Evolutionary conservation across 139 green algal species (phyloP), one percentile per base, ranked within the genome.

Genomic region (Medakamo hakoo): DNA sequence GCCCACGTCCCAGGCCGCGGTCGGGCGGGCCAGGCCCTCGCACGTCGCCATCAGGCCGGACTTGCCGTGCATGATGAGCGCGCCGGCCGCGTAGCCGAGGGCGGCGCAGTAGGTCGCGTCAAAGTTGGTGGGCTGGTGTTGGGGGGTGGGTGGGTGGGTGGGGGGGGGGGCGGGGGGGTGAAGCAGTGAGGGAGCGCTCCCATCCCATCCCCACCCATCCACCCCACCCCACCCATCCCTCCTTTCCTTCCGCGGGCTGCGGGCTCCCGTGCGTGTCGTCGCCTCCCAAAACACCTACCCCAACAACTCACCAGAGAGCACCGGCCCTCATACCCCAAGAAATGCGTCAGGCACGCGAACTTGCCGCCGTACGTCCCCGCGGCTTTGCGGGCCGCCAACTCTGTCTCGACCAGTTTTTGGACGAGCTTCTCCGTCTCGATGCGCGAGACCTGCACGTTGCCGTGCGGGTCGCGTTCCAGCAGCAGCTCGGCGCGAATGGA

Each of bases 91-190:
- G 20, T 66, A 65, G 20, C 81, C 81, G 59, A 88, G 71, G 16
- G 71, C 63, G 32, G 74, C 80, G 61, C 68, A 78, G 62, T 88
- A 88, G 25, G 77, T 77, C 56, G 74, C 69, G 56, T 88, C 81
- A 63, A 88, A 88, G 65, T 86, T 86, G 68, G 75, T 78, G 68
- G 81, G 81, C 63, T n/a, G n/a, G n/a, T n/a, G n/a, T n/a, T n/a
- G n/a, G n/a, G n/a, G n/a, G n/a, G n/a, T 78, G 55, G 30, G 62
- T 62, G n/a, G n/a, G n/a, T n/a, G n/a, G n/a, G n/a, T n/a, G n/a
- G n/a, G n/a, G n/a, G n/a, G n/a, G n/a, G n/a, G n/a, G n/a, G n/a
- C n/a, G n/a, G n/a, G n/a, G n/a, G n/a, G n/a, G n/a, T n/a, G n/a
- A n/a, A n/a, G n/a, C n/a, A n/a, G n/a, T n/a, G n/a, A n/a, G n/a